Evolutionary conservation across 2,329 filamentous ascomycete species (phyloP), one percentile per base, ranked within the genome.

Genomic region (Hirsutella rhossiliensis): DNA sequence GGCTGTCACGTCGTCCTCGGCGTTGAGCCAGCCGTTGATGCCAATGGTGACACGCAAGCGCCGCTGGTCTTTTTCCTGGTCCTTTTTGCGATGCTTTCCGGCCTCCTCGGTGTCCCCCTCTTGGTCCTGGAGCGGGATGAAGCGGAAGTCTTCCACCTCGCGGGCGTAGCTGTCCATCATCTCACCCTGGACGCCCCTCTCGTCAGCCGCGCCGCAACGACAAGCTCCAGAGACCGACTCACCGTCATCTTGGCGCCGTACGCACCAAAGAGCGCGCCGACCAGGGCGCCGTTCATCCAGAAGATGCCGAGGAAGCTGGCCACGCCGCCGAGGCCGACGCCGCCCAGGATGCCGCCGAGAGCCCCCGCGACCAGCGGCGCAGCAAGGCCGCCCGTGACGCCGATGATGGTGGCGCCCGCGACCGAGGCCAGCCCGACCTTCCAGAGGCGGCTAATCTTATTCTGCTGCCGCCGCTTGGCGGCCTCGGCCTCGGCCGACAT

Each of bases 351-450:
- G 1, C 82, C 82, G 3, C 88, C 88, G 13, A 96, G 73, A 0
- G 87, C 87, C 4, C 87, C 88, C 4, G 89, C 89, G 13, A 95
- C 82, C 0, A 94, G 69, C 0, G 89, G 89, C 1, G 89, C 88
- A 1, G 89, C 89, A n/a, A 95, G 71, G 2, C 89, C 89, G 17
- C 89, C 89, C 0, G 88, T 95, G 4, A 96, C 76, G 6, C 89
- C 89, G n/a, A 96, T 89, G 2, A 95, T 68, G 0, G 85, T 86
- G 2, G 90, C 90, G 11, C 90, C 90, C 0, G 87, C 88, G 0
- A 94, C 87, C 9, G 84, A 86, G 0, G 89, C 90, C 23, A 96
- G 70, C 0, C 89, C 87, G 18, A 96, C 87, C 59, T 95, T 96
- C 86, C 87, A 94, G 59, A 84, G 84, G 9, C 88, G 72, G 18